Base-by-base conservation (phyloP, 352 stramenopile genomes). In the Phytopythium delawarense region DNA sequence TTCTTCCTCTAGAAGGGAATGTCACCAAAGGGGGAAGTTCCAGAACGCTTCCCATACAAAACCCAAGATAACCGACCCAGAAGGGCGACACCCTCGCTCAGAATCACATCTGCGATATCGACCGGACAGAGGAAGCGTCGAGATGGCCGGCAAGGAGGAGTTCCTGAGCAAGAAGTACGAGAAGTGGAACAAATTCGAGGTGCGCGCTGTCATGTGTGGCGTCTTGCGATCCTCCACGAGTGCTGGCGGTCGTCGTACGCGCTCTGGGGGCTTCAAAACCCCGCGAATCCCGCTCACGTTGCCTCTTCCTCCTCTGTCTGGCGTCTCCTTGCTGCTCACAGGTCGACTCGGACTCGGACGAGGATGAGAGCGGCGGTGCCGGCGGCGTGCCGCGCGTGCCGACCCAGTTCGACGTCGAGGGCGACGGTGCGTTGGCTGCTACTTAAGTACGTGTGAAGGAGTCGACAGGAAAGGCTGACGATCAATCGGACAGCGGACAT, bases 81-180 rank as follows among this genome's bases (percentile, higher is more conserved):
- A 46, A 44, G 20, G 52, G 18, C 8, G 20, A 45, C 20, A 20
- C 16, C 49, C 28, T 15, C 35, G 39, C 13, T 18, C 39, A 45
- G 12, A 18, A 45, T 45, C 39, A n/a, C 16, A 45, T 18, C 39
- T 18, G 39, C 39, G 39, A 40, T 45, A 45, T 21, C 20, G 5
- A 46, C 21, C 40, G 40, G 16, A n/a, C 5, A 2, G 40, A 46
- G 40, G 16, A 49, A 49, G 34, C 32, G 53, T 49, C 34, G 37
- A 20, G 21, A 79, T 79, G 72, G 61, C 72, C 59, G 67, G 78
- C 51, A 66, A 73, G 57, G 84, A 94, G 57, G 57, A 92, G 58
- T 95, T 79, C 67, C 73, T 95, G 65, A 91, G 69, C 73, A 88
- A 95, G 71, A 95, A 89, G 57, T 95, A 95, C 71, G 78, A 91